Evolutionary conservation across 805 yeast genomes (phyloP).

Genomic region (Lachancea sp.): DNA sequence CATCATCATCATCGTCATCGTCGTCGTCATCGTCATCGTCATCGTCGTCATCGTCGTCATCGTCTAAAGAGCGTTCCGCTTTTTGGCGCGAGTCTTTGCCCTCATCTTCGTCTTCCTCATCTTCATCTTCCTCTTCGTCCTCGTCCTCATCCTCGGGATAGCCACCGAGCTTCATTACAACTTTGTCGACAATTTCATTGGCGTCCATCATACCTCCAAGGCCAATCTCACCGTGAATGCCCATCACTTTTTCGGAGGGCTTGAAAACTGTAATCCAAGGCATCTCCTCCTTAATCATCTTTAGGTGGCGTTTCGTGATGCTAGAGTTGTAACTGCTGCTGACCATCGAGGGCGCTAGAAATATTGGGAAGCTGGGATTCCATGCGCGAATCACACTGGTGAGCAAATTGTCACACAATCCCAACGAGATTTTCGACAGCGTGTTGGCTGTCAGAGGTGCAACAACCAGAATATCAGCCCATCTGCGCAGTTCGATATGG

Average conservation of each 20-base stretch:
- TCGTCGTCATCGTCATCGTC: constrained; percentile 38
- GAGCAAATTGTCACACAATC: constrained; percentile 85
- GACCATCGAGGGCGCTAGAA: constrained; percentile 94
- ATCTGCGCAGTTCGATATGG: constrained; percentile 88
- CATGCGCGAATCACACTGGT: constrained; percentile 91
- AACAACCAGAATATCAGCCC: constrained; percentile 91
- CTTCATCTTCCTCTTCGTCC: constrained; percentile 41
- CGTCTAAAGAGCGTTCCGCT: constrained; percentile 43
- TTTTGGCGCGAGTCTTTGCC: constrained; percentile 30
- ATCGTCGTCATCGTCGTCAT: constrained; percentile 42
- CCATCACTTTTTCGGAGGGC: constrained; percentile 91
- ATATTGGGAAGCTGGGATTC: constrained; percentile 85
- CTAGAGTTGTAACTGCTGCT: constrained; percentile 87
- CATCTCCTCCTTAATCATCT: constrained; percentile 78
- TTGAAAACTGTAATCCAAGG: constrained; percentile 90
- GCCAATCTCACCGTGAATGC: constrained; percentile 95
- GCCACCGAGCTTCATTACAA: constrained; percentile 64
- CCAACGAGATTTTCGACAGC: constrained; percentile 79
- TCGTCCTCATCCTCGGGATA: constrained; percentile 51
- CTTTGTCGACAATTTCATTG: constrained; percentile 84
- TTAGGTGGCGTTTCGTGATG: constrained; percentile 76
- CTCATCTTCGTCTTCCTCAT: constrained; percentile 22
- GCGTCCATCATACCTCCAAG: constrained; percentile 99
- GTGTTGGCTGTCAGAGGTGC: constrained; percentile 97
- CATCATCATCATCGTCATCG: constrained; percentile 43